These are phyloP conservation scores for Cyclanthera cordifolia DNA, from an alignment of 306 rosid genomes.

Conservation along the genomic window DNA sequence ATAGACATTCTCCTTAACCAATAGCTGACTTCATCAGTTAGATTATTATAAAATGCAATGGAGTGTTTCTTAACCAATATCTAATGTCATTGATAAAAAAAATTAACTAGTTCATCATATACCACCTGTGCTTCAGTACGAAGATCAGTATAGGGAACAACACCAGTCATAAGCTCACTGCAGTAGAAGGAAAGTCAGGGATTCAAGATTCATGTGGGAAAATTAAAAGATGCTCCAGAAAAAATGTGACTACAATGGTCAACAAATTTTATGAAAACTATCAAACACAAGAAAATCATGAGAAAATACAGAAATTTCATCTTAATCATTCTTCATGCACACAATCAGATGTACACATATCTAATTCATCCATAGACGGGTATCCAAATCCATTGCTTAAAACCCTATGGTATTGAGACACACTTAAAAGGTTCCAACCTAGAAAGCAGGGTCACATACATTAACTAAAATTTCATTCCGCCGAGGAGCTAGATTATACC, in stretches of 20 bases:
- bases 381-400: neutral
- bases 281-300: neutral
- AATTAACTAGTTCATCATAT: conserved; percentile 2
- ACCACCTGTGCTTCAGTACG: conserved; percentile 83
- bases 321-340: neutral
- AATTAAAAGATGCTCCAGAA: neutral
- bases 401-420: neutral
- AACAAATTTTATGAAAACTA: neutral
- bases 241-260: neutral
- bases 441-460: neutral
- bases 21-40: neutral
- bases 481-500: neutral
- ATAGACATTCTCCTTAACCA: neutral
- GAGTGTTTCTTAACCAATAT: neutral
- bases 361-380: neutral
- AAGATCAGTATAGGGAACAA: conserved; percentile 95
- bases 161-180: conserved; percentile 94
- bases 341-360: neutral
- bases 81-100: neutral
- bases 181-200: conserved; percentile 17
- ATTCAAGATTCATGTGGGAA: neutral
- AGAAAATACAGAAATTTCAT: neutral
- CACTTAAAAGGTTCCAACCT: neutral
- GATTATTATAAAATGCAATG: neutral
- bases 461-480: neutral